phyloP scores from a whole-genome alignment of 495 filamentous ascomycete genomes.

The Hamigera avellanea region DNA sequence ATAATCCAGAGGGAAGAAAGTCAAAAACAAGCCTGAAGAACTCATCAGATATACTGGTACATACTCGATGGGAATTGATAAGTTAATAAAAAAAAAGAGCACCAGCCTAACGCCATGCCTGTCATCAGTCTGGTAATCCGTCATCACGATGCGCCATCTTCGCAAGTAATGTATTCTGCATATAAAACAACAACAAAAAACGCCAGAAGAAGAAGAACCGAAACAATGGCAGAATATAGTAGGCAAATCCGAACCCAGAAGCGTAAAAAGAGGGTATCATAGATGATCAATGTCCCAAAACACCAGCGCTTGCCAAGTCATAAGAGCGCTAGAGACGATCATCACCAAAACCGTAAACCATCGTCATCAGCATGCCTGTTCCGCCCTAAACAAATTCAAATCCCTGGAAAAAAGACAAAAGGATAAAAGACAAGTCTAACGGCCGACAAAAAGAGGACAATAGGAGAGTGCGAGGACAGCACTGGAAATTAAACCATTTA shows the following conservation, averaged over 20 bases:
- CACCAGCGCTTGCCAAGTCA: constrained; percentile 10
- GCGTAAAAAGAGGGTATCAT: constrained; percentile 12
- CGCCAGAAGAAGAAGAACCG: neutral
- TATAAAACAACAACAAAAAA: no score
- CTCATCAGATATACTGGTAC: neutral
- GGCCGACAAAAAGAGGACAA: neutral
- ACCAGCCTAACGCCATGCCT: no score
- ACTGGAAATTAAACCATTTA: constrained; percentile 6
- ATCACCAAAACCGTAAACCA: constrained; percentile 4
- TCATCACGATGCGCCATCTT: no score
- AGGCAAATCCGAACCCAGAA: no score
- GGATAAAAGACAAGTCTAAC: neutral
- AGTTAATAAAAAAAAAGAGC: no score
- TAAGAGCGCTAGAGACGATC: constrained; percentile 11
- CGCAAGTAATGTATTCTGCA: no score
- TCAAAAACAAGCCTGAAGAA: neutral
- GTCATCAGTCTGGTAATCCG: no score
- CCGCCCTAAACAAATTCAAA: neutral
- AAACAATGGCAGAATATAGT: neutral
- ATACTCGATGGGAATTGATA: no score
- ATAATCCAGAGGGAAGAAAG: no score
- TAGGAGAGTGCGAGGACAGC: neutral
- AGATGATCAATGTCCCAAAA: constrained; percentile 13
- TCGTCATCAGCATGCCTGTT: neutral
- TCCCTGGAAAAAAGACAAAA: neutral